phyloP scores from a whole-genome alignment of 306 rosid species.

The Corylus heterophylla region DNA sequence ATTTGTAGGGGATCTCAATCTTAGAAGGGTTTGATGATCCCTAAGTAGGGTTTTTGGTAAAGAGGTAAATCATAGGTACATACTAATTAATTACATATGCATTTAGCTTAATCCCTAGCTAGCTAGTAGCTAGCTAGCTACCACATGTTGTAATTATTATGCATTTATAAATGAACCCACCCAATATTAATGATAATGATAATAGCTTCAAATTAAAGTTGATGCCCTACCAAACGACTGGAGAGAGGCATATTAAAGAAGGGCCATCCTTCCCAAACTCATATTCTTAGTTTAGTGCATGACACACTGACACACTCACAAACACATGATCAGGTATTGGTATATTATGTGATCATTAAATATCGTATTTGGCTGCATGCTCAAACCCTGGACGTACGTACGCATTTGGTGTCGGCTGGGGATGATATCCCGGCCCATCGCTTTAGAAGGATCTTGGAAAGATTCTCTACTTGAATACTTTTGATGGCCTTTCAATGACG shows the following conservation, averaged over 20 bases:
- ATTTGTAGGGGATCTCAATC: no score
- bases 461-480: background rate
- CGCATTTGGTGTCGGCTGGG: background rate
- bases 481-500: background rate
- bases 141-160: no score
- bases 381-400: background rate
- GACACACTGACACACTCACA: background rate
- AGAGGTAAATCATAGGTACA: no score
- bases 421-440: background rate
- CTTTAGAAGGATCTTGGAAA: background rate
- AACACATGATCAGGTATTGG: background rate
- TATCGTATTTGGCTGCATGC: background rate
- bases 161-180: no score
- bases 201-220: background rate
- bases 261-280: background rate
- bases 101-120: no score
- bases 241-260: background rate
- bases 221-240: background rate
- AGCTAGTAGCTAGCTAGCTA: no score
- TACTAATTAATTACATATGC: no score
- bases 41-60: no score
- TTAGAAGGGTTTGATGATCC: no score
- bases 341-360: background rate
- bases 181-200: no score
- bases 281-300: conserved; percentile 7